Conservation (phyloP, 176 grass and related monocot genomes). For the Echinochloa phyllopogon region DNA sequence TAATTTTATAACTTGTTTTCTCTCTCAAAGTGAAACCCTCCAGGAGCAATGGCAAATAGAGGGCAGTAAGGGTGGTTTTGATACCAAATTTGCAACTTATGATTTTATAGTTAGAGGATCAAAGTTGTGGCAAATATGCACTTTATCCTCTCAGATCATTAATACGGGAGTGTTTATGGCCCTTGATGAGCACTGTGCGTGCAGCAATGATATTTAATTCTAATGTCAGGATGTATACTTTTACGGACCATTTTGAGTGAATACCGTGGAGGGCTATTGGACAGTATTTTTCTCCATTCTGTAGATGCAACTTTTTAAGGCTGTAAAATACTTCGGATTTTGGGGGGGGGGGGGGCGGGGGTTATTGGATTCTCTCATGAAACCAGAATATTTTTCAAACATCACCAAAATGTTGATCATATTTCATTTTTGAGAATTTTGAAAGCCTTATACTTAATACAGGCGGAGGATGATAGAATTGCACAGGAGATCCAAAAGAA, state of each 20-base stretch:
- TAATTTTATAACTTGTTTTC: too few species aligned
- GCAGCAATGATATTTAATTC: neutral
- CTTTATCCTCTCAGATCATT: neutral
- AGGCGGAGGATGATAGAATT: conserved; percentile 88
- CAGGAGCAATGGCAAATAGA: too few species aligned
- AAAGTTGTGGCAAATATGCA: neutral
- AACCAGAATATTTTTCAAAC: conserved; percentile 3
- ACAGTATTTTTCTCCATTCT: neutral
- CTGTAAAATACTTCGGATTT: neutral
- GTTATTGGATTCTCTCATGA: neutral
- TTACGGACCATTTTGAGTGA: neutral
- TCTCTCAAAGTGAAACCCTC: too few species aligned
- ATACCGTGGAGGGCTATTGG: neutral
- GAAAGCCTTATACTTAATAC: conserved; percentile 22
- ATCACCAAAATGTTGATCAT: neutral
- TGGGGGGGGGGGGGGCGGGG: too few species aligned
- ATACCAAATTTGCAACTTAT: neutral
- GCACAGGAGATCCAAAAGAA: conserved; percentile 91
- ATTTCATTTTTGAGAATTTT: conserved; percentile 10
- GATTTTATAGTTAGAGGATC: neutral
- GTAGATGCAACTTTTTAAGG: neutral
- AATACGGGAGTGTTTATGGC: neutral
- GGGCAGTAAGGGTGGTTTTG: neutral
- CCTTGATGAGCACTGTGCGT: neutral
- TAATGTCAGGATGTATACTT: neutral